Percentiles rank a stretch among this genome's conserved stretches.
phyloP scores from a whole-genome alignment of 2,329 filamentous ascomycete genomes.

The Fusarium sp. region DNA sequence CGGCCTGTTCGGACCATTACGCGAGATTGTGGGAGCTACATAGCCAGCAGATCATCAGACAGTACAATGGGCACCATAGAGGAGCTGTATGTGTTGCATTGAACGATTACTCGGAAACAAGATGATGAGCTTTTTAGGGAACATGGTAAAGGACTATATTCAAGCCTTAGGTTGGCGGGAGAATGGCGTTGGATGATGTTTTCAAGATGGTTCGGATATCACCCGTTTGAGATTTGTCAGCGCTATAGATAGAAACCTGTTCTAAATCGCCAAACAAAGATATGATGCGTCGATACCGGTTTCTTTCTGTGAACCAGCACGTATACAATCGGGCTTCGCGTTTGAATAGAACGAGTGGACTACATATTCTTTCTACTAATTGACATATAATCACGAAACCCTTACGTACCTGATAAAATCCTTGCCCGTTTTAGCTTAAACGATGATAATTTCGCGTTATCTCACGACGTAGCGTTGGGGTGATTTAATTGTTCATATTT shows the following conservation, averaged over 20 bases:
- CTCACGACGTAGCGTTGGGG: background rate
- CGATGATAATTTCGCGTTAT: background rate
- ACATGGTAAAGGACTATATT: constrained; percentile 29
- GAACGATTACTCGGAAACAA: constrained; percentile 82
- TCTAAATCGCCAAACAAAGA: constrained; percentile 2
- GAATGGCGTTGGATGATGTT: constrained; percentile 45
- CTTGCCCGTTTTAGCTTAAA: background rate
- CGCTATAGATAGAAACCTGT: constrained; percentile 14
- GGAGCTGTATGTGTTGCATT: constrained; percentile 93
- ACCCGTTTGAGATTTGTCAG: constrained; percentile 12
- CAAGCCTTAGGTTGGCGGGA: constrained; percentile 23
- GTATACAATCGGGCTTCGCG: too few species aligned
- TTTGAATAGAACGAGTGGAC: too few species aligned
- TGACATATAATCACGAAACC: background rate
- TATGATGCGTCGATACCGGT: background rate
- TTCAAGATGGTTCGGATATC: constrained; percentile 27
- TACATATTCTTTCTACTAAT: too few species aligned
- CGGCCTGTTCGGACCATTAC: constrained; percentile 93
- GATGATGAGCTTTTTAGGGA: constrained; percentile 47
- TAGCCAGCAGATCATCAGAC: constrained; percentile 89
- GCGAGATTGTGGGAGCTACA: constrained; percentile 90
- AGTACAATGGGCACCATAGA: constrained; percentile 95
- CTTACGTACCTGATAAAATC: too few species aligned
- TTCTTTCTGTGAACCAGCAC: background rate
- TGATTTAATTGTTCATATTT: background rate